Base-by-base conservation (phyloP, 495 filamentous ascomycete species). In the Xylaria palmicola region DNA sequence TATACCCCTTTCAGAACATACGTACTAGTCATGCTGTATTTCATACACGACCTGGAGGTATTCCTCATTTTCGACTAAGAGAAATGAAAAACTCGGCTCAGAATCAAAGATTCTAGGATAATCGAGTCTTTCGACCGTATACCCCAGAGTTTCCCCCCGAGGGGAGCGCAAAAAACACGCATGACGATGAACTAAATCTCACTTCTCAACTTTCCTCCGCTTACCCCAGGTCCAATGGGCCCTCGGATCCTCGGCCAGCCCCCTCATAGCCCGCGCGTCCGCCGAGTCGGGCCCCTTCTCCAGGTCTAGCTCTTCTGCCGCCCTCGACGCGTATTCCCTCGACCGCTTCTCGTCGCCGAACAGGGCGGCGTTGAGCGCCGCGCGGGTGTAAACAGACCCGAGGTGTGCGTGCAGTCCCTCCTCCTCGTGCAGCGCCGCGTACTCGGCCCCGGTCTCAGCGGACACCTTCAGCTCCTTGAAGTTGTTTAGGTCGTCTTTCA, bases 331-430 rank as follows among this genome's bases (percentile, higher is more conserved):
- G 59, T 72, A 77, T 48, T 65, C 59, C 2, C 36, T 59, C 7
- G 76, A 68, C 60, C 68, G 65, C n/a, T 64, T 65, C 53, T 75
- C 73, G 43, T 72, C 56, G 20, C 73, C 78, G 57, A 77, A 76
- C 34, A 78, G 70, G n/a, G 72, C 68, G 40, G 68, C 74, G 43
- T 79, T 72, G 13, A 80, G 62, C 41, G 78, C 78, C 5, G 77
- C 78, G 6, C 73, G 60, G 3, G 74, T 76, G 54, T 78, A 75
- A 4, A 69, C 72, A 8, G 67, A 68, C 4, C 70, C 74, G 12
- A 79, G 60, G 32, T 75, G 73, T 7, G 67, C 64, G n/a, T 74
- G 55, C 8, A 80, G 59, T 19, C 67, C 39, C 43, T 80, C 78
- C 20, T 64, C 55, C 17, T 67, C 60, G 52, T 77, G 77, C 26